phyloP scores from a whole-genome alignment of 177 flowering plant genomes.

The Telopea speciosissima region DNA sequence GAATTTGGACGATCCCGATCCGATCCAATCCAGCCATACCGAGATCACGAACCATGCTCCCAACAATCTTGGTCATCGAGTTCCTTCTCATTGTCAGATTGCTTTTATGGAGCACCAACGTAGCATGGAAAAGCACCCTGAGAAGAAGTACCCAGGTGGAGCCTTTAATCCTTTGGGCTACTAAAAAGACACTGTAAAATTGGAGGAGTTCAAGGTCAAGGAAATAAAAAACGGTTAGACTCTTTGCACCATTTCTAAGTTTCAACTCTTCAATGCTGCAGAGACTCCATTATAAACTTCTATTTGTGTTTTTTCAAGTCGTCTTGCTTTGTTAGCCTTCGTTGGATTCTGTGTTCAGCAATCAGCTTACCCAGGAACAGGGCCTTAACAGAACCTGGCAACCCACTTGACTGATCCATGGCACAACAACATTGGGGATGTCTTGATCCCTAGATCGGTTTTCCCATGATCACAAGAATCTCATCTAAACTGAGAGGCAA shows the following conservation, averaged over 20 bases:
- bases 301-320: constrained; percentile 34
- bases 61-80: constrained; percentile 79
- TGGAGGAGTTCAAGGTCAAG: constrained; percentile 81
- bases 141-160: constrained; percentile 98
- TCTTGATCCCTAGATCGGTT: constrained; percentile 62
- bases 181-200: constrained; percentile 92
- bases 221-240: constrained; percentile 81
- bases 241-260: not conserved
- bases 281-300: not conserved
- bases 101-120: constrained; percentile 95
- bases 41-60: too few species aligned
- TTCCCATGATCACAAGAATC: constrained; percentile 24
- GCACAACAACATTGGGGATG: constrained; percentile 96
- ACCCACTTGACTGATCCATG: constrained; percentile 99
- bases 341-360: constrained; percentile 93
- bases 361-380: constrained; percentile 94
- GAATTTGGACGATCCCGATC: too few species aligned
- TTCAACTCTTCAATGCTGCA: not conserved
- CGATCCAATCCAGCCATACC: too few species aligned
- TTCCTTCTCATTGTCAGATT: constrained; percentile 85
- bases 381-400: constrained; percentile 95
- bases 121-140: constrained; percentile 92
- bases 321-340: constrained; percentile 89
- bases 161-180: constrained; percentile 93
- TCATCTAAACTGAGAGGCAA: constrained; percentile 6